A percentile compares a stretch with the other conserved stretches of the same genome.
These are phyloP conservation scores for Aspergillus persii DNA, from an alignment of 2,329 filamentous ascomycete genomes.

Conservation along the genomic window DNA sequence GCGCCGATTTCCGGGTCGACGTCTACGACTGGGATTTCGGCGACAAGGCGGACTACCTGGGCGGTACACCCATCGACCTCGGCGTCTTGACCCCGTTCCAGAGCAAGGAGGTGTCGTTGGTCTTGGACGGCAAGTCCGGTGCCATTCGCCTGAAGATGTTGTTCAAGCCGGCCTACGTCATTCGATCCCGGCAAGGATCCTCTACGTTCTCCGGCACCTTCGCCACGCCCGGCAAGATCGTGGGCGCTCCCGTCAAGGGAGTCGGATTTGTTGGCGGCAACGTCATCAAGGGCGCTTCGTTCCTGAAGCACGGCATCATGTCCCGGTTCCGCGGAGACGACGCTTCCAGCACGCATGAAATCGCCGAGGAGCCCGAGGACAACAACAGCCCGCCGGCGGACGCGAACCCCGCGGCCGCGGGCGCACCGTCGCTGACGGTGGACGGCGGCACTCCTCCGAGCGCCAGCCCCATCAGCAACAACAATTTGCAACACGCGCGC, in stretches of 20 bases:
- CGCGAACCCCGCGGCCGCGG: constrained; percentile 11
- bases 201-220: constrained; percentile 93
- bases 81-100: constrained; percentile 81
- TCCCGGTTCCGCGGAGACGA: constrained; percentile 48
- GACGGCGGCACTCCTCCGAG: constrained; percentile 25
- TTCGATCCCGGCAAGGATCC: constrained; percentile 80
- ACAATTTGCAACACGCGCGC: constrained; percentile 44
- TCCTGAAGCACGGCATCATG: constrained; percentile 81
- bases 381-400: constrained; percentile 9
- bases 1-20: constrained; percentile 75
- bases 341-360: constrained; percentile 25
- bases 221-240: constrained; percentile 79
- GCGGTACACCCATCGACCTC: constrained; percentile 71
- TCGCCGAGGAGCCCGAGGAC: constrained; percentile 21
- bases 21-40: constrained; percentile 97
- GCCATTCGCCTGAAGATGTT: constrained; percentile 77
- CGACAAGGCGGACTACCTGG: constrained; percentile 89
- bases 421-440: constrained; percentile 26
- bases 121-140: constrained; percentile 86
- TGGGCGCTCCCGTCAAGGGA: constrained; percentile 94
- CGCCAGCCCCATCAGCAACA: constrained; percentile 20
- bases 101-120: constrained; percentile 69
- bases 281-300: constrained; percentile 85
- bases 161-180: constrained; percentile 91
- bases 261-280: constrained; percentile 77